A percentile compares a stretch with the other conserved stretches of the same genome.
Conservation (phyloP, 306 rosid genomes). For the Albizia julibrissin region DNA sequence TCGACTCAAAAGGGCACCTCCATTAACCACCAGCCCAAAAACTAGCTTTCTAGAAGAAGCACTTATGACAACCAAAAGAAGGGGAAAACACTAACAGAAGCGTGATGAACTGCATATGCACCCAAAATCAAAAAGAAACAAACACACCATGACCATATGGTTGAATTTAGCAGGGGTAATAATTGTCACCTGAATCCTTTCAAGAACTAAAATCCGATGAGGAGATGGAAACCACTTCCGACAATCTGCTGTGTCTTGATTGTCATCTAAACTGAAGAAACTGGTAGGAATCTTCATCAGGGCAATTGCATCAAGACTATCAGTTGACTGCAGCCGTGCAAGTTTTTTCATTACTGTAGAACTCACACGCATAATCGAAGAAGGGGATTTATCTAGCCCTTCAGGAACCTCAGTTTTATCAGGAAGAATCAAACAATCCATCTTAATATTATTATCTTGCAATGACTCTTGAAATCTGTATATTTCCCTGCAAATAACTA, state of each 20-base stretch:
- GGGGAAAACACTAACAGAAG: not conserved
- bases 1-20: not conserved
- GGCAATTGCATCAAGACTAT: conserved; percentile 80
- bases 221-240: conserved; percentile 57
- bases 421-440: conserved; percentile 75
- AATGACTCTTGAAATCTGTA: conserved; percentile 61
- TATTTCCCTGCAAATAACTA: conserved; percentile 70
- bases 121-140: conserved; percentile 21
- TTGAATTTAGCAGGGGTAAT: conserved; percentile 13
- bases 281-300: conserved; percentile 71
- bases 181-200: conserved; percentile 76
- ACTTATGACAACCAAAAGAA: not conserved
- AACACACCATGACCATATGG: not conserved
- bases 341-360: conserved; percentile 71
- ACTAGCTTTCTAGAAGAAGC: not conserved
- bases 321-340: conserved; percentile 75
- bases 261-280: conserved; percentile 47
- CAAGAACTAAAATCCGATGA: conserved; percentile 83
- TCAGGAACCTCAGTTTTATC: conserved; percentile 64
- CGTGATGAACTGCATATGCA: not conserved
- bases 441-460: conserved; percentile 47
- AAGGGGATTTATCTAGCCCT: conserved; percentile 50
- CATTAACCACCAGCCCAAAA: conserved; percentile 3
- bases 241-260: conserved; percentile 41
- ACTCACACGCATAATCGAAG: conserved; percentile 64